Evolutionary conservation across 2,329 filamentous ascomycete genomes (phyloP).

Genomic region (Microcera coccophila): DNA sequence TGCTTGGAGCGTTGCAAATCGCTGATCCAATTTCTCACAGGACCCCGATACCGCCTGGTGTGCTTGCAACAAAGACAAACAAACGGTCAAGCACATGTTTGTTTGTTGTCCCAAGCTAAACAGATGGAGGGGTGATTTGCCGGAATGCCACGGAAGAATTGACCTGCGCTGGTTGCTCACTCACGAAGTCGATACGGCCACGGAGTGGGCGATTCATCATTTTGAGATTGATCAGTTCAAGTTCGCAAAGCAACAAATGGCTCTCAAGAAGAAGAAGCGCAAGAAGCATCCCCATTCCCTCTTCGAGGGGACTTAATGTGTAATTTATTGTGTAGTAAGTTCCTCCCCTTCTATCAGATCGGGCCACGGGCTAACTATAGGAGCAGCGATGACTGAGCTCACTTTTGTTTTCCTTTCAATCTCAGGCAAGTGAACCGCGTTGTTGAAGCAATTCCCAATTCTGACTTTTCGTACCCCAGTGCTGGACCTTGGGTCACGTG

Average conservation of each 20-base stretch:
- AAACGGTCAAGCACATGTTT: not conserved
- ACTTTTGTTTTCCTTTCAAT: too few species aligned
- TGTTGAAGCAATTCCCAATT: too few species aligned
- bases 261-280: not conserved
- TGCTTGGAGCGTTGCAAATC: not conserved
- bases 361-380: too few species aligned
- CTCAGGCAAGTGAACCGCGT: too few species aligned
- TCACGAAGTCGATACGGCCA: not conserved
- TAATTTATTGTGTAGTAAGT: not conserved
- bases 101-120: not conserved
- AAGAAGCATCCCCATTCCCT: conserved; percentile 1
- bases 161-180: not conserved
- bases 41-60: not conserved
- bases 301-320: conserved; percentile 1
- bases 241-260: not conserved
- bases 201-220: conserved; percentile 6
- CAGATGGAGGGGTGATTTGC: not conserved
- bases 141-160: not conserved
- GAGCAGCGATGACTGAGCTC: too few species aligned
- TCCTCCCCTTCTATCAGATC: not conserved
- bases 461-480: too few species aligned
- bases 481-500: too few species aligned
- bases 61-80: not conserved
- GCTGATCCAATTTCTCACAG: not conserved
- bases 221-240: conserved; percentile 7